Conservation (phyloP, 1,284 basidiomycete species). For the Uromyces viciae-fabae region DNA sequence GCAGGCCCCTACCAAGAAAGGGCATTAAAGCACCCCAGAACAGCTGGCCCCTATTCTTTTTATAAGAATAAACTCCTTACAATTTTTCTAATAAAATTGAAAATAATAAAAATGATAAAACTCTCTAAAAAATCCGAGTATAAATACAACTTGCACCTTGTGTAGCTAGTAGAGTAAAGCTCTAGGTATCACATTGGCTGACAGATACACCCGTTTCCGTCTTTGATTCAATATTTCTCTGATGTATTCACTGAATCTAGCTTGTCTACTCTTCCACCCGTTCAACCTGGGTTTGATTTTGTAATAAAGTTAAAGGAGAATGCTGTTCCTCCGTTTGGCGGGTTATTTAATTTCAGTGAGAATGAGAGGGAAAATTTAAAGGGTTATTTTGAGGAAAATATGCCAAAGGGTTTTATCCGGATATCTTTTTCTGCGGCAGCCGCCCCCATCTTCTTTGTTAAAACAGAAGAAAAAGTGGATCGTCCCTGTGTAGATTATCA, state of each 20-base stretch:
- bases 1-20: too few species aligned
- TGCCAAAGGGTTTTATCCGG: neutral
- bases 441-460: constrained; percentile 44
- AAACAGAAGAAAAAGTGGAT: constrained; percentile 43
- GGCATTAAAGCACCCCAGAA: too few species aligned
- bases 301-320: neutral
- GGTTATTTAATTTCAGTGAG: neutral
- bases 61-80: too few species aligned
- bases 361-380: neutral
- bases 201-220: too few species aligned
- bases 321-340: neutral
- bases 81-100: too few species aligned
- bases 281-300: neutral
- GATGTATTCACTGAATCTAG: neutral
- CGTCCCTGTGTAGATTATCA: constrained; percentile 46
- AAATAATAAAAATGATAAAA: too few species aligned
- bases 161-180: too few species aligned
- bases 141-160: too few species aligned
- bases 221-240: neutral
- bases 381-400: neutral
- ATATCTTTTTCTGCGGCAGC: neutral
- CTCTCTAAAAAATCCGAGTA: too few species aligned
- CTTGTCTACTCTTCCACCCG: neutral
- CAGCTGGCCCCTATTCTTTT: too few species aligned
- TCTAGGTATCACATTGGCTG: too few species aligned